A percentile compares a stretch with the other conserved stretches of the same genome.
Evolutionary conservation across 2,329 filamentous ascomycete species (phyloP).

Genomic region (Calonectria montana): DNA sequence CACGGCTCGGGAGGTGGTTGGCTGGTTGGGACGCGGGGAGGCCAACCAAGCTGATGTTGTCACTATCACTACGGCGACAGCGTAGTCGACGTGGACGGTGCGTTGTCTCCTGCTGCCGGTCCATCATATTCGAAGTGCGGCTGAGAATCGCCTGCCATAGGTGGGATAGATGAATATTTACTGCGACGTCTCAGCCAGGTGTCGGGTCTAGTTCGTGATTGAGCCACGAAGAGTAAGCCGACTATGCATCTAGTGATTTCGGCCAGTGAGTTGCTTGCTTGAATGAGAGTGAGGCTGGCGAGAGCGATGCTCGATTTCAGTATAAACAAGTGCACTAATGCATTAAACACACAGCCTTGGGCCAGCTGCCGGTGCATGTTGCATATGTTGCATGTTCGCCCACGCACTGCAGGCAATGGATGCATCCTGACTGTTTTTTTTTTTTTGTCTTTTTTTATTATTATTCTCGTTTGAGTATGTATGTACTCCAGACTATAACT

Average conservation of each 20-base stretch:
- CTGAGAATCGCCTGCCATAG: not conserved
- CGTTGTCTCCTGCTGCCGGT: not conserved
- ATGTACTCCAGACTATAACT: not conserved
- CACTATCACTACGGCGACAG: not conserved
- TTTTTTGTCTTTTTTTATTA: too few species aligned
- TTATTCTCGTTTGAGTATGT: not conserved
- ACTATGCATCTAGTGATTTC: not conserved
- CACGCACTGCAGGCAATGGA: not conserved
- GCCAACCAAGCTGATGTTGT: slow-evolving; percentile 25
- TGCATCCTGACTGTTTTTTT: not conserved
- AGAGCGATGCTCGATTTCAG: not conserved
- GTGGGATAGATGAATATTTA: not conserved
- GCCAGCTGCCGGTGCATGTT: too few species aligned
- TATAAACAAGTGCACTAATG: not conserved
- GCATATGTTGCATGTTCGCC: not conserved
- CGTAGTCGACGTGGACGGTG: not conserved
- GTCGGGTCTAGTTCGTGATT: not conserved
- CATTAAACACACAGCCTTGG: not conserved
- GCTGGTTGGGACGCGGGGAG: slow-evolving; percentile 28
- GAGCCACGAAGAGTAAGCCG: not conserved
- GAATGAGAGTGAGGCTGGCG: not conserved
- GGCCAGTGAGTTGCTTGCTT: not conserved
- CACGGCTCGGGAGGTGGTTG: slow-evolving; percentile 3
- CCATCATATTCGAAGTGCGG: not conserved
- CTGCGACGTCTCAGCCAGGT: not conserved